These are phyloP conservation scores for Vigna mungo DNA, from an alignment of 306 rosid species.

Conservation along the genomic window DNA sequence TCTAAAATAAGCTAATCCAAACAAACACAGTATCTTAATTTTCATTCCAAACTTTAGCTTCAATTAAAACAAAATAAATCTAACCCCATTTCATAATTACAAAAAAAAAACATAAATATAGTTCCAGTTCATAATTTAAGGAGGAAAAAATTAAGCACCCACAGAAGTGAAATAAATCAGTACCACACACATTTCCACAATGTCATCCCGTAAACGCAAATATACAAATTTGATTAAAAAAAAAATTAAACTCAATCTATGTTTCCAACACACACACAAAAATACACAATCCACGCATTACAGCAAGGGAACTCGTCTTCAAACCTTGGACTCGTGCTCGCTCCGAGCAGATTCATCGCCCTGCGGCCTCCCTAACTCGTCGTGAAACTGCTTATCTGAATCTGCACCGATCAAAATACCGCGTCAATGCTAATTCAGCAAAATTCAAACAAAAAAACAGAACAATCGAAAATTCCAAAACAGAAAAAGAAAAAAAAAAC, in stretches of 20 bases:
- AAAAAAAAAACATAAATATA: not conserved
- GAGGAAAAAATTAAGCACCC: no score
- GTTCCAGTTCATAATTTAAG: slow-evolving; percentile 1
- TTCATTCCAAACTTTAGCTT: slow-evolving; percentile 23
- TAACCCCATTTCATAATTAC: slow-evolving; percentile 1
- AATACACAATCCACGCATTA: not conserved
- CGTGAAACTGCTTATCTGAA: slow-evolving; percentile 58
- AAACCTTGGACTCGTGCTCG: slow-evolving; percentile 67
- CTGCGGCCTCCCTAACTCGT: slow-evolving; percentile 37
- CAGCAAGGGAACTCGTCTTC: slow-evolving; percentile 18
- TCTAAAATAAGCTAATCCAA: slow-evolving; percentile 22
- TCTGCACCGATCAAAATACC: slow-evolving; percentile 61
- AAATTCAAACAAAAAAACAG: not conserved
- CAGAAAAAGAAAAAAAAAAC: slow-evolving; percentile 22
- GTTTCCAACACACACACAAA: not conserved
- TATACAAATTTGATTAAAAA: not conserved
- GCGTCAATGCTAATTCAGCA: slow-evolving; percentile 34
- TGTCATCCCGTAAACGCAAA: not conserved
- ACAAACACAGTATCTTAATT: slow-evolving; percentile 13
- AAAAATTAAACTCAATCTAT: not conserved
- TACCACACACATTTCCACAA: slow-evolving; percentile 26
- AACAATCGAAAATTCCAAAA: not conserved
- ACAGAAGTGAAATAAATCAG: not conserved
- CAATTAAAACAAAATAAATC: slow-evolving; percentile 27
- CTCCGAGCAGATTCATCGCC: slow-evolving; percentile 47